These are phyloP conservation scores for Pichia sp. DNA, from an alignment of 1,139 yeast genomes.

Conservation along the genomic window DNA sequence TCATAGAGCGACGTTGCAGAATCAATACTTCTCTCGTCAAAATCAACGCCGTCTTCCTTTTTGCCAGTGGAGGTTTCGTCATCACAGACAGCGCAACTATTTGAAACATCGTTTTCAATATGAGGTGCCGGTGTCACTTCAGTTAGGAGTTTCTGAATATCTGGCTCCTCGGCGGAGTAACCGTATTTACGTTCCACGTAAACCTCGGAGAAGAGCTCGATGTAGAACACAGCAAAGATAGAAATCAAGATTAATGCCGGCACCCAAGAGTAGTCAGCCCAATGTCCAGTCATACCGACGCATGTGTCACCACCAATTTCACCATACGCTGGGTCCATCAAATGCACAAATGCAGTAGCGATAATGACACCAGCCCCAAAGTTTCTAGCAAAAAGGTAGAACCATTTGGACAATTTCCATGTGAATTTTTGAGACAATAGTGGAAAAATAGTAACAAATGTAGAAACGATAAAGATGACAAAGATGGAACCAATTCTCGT, in stretches of 20 bases:
- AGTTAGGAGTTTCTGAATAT: conserved; percentile 15
- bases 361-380: conserved; percentile 92
- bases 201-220: conserved; percentile 24
- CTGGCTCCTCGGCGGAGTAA: conserved; percentile 7
- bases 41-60: conserved; percentile 10
- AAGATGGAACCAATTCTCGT: conserved; percentile 70
- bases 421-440: conserved; percentile 44
- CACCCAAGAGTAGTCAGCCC: conserved; percentile 39
- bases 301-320: conserved; percentile 40
- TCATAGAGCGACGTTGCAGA: conserved; percentile 34
- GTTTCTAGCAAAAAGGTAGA: conserved; percentile 66
- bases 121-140: background rate
- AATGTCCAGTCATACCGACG: conserved; percentile 32
- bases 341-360: conserved; percentile 83
- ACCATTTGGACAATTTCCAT: conserved; percentile 49
- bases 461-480: conserved; percentile 54
- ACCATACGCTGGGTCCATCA: conserved; percentile 71
- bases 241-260: conserved; percentile 26
- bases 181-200: conserved; percentile 27
- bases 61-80: conserved; percentile 1
- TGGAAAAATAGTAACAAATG: conserved; percentile 55
- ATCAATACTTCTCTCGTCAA: conserved; percentile 30
- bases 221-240: conserved; percentile 22
- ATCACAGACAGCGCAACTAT: conserved; percentile 6
- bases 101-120: conserved; percentile 8